Evolutionary conservation across 2,329 filamentous ascomycete genomes (phyloP).

Genomic region (Pestalotiopsis sp.): DNA sequence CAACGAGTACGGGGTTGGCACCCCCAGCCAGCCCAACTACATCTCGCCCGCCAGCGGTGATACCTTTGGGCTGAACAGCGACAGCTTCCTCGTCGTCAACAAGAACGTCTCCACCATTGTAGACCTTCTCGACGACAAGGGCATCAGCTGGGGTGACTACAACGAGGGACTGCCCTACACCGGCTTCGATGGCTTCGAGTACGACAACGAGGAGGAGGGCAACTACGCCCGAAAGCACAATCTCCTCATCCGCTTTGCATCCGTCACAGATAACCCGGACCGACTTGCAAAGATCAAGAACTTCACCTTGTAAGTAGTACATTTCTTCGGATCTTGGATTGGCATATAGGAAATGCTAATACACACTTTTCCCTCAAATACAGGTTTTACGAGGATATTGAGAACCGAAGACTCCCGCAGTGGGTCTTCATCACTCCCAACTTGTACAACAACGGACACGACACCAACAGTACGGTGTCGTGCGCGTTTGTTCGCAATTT

Average conservation of each 20-base stretch:
- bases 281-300: slow-evolving; percentile 75
- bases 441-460: slow-evolving; percentile 78
- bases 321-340: background rate
- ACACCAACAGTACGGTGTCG: slow-evolving; percentile 70
- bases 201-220: slow-evolving; percentile 65
- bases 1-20: slow-evolving; percentile 65
- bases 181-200: slow-evolving; percentile 69
- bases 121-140: slow-evolving; percentile 67
- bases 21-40: slow-evolving; percentile 77
- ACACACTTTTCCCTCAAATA: background rate
- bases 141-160: slow-evolving; percentile 72
- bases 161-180: slow-evolving; percentile 77
- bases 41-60: slow-evolving; percentile 69
- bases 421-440: slow-evolving; percentile 73
- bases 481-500: slow-evolving; percentile 70
- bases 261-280: slow-evolving; percentile 58
- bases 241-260: slow-evolving; percentile 66
- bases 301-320: slow-evolving; percentile 46
- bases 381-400: slow-evolving; percentile 67
- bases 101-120: slow-evolving; percentile 66
- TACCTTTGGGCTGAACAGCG: slow-evolving; percentile 73
- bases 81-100: slow-evolving; percentile 61
- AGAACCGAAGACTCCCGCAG: slow-evolving; percentile 68
- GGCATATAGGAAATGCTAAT: too few relatives aligned
- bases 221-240: slow-evolving; percentile 87